Evolutionary conservation across 306 rosid genomes (phyloP).

Genomic region (Gillenia trifoliata): DNA sequence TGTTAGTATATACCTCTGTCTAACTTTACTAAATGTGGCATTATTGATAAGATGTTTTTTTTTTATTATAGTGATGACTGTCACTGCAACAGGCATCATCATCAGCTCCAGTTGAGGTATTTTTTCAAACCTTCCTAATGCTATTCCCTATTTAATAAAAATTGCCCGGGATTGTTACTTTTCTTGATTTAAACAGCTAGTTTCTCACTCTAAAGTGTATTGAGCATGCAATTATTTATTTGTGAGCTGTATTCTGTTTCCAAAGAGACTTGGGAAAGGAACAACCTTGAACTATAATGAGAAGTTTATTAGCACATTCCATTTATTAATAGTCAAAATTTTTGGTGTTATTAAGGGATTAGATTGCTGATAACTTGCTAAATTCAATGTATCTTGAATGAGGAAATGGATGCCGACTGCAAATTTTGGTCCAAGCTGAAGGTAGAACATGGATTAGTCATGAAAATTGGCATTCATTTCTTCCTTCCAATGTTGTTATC

Average conservation of each 20-base stretch:
- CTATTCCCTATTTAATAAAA: background rate
- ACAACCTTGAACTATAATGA: background rate
- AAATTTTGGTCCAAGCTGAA: background rate
- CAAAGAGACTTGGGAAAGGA: background rate
- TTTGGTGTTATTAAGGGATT: no score
- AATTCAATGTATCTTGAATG: no score
- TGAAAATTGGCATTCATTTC: background rate
- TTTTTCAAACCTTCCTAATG: background rate
- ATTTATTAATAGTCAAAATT: background rate
- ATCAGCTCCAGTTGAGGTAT: slow-evolving; percentile 20
- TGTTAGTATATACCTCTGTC: background rate
- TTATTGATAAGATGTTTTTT: background rate
- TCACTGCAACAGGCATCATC: slow-evolving; percentile 25
- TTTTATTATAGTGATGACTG: slow-evolving; percentile 3
- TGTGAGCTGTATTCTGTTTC: background rate
- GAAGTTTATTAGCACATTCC: background rate
- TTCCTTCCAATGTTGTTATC: background rate
- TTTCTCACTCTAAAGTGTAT: no score
- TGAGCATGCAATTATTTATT: no score
- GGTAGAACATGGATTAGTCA: background rate
- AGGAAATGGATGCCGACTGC: background rate
- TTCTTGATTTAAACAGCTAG: background rate
- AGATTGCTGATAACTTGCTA: no score
- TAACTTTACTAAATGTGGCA: background rate
- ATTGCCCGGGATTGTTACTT: background rate